Base-by-base conservation (phyloP, 768 basidiomycete genomes). In the Hygrocybe punicea region DNA sequence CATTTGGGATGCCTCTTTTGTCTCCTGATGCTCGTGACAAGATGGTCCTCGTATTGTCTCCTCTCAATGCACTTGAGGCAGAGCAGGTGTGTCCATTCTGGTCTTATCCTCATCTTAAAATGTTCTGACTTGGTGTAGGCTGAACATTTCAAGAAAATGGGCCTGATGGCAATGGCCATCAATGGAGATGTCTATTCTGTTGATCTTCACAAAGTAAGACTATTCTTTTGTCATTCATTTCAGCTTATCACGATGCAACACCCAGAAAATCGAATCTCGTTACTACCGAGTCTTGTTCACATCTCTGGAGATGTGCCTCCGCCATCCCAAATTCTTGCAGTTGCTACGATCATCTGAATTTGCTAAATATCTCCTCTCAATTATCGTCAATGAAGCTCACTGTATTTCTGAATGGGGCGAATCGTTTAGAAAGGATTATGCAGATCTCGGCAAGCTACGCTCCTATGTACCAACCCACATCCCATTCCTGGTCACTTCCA, bases 361-460 rank as follows among this genome's bases (percentile, higher is more conserved):
- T 61, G 39, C 60, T 14, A 54, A 62, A 46, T 24, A 62, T 0
- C 60, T 77, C 25, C 51, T 74, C 44, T 65, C 66, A 44, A 55
- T 97, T 58, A 90, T 96, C 2, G 86, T 98, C 17, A 94, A 97
- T 66, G 89, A 93, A 69, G 89, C 90, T 0, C 90, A 93, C 58
- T 93, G 90, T 60, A 84, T 91, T 33, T 89, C 89, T 11, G 84
- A 86, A 56, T 71, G 86, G 24, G 90, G 88, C 1, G 90, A 93
- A 61, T 91, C 95, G 67, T 96, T 90, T 72, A 81, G 92, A 87
- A 85, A 65, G 17, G 67, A 71, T 46, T 78, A 56, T 11, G 21
- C 23, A 42, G 21, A 33, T 42, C 48, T 37, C n/a, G 19, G 17
- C 6, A 16, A 1, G 48, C 23, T 49, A 24, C 47, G 34, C 17